Conservation (phyloP, 1,139 yeast species). For the Arxiozyma heterogenica region DNA sequence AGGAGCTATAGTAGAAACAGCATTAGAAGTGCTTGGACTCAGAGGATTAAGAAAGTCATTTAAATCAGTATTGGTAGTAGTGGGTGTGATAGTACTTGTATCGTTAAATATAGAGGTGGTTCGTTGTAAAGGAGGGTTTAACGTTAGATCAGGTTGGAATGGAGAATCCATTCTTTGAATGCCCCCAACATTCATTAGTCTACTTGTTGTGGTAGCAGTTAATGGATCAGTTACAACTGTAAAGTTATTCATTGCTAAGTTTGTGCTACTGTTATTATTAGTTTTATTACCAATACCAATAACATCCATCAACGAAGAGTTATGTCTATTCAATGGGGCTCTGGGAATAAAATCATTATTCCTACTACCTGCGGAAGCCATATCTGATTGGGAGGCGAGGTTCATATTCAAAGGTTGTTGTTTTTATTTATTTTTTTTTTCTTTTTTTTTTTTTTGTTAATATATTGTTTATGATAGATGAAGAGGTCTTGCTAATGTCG, state of each 20-base stretch:
- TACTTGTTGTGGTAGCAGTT: conserved; percentile 3
- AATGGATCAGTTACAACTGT: background rate
- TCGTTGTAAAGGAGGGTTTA: background rate
- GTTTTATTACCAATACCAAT: conserved; percentile 2
- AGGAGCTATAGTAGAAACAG: background rate
- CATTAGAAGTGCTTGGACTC: background rate
- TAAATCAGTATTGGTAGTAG: background rate
- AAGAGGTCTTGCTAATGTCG: too few species aligned
- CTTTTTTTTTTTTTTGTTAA: too few species aligned
- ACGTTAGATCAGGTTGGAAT: background rate
- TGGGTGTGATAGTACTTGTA: background rate
- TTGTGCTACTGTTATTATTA: background rate
- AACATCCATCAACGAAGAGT: conserved; percentile 3
- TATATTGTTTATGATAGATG: background rate
- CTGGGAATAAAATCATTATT: background rate
- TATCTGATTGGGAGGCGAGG: background rate
- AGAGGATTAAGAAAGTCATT: background rate
- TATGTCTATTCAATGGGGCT: background rate
- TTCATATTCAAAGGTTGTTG: background rate
- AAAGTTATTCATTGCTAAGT: background rate
- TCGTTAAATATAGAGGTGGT: conserved; percentile 3
- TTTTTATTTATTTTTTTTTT: too few species aligned
- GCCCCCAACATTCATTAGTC: conserved; percentile 21
- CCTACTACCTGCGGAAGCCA: background rate
- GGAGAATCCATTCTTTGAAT: conserved; percentile 17